Conservation (phyloP, 345 rosid genomes). For the Boechera divaricarpa region DNA sequence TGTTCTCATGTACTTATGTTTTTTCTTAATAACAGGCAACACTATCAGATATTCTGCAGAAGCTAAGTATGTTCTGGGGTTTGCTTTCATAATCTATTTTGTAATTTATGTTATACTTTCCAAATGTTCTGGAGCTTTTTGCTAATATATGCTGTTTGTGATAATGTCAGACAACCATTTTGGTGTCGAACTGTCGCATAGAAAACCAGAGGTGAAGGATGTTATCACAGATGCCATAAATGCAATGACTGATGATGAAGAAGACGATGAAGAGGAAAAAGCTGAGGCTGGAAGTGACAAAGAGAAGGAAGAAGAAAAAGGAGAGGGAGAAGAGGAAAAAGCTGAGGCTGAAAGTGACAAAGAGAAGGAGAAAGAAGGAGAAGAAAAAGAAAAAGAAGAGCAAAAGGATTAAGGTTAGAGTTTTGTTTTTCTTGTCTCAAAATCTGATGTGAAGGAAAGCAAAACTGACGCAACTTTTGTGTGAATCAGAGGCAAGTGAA, state of each 20-base stretch:
- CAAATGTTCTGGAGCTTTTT: not conserved
- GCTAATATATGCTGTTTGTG: constrained; percentile 29
- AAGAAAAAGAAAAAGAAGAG: constrained; percentile 46
- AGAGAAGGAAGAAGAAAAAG: constrained; percentile 28
- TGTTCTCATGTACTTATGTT: constrained; percentile 19
- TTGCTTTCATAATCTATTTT: not conserved
- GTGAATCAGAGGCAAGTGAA: constrained; percentile 24
- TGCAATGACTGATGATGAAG: constrained; percentile 89
- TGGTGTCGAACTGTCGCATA: constrained; percentile 67
- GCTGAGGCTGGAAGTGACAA: constrained; percentile 54
- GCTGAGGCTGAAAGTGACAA: constrained; percentile 53
- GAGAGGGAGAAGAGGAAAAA: constrained; percentile 50
- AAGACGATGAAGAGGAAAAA: constrained; percentile 54
- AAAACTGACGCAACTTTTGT: constrained; percentile 26
- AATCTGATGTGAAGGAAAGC: constrained; percentile 27
- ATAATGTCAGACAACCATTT: constrained; percentile 69
- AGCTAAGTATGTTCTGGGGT: constrained; percentile 62
- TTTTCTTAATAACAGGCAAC: constrained; percentile 70
- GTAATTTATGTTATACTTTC: not conserved
- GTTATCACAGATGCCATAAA: constrained; percentile 88
- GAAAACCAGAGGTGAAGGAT: constrained; percentile 93
- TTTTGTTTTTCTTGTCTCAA: constrained; percentile 15
- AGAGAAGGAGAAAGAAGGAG: constrained; percentile 42
- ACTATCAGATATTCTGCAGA: constrained; percentile 81
- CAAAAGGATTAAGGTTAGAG: constrained; percentile 43